Evolutionary conservation across 768 basidiomycete genomes (phyloP), one percentile per base, ranked within the genome.

Genomic region (Tricholoma flavovirens): DNA sequence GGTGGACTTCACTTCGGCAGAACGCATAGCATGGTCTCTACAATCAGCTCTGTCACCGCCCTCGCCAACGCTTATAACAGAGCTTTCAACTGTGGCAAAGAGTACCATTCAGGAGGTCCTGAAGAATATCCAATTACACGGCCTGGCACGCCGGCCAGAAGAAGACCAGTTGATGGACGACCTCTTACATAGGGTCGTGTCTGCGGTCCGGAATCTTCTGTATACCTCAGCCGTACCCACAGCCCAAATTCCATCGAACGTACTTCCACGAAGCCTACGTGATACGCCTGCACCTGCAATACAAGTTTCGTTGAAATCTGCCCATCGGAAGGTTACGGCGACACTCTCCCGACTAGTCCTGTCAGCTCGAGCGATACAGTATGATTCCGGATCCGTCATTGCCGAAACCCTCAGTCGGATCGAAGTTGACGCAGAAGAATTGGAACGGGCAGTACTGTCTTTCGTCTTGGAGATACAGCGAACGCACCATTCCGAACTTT

Each of bases 341-440:
- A 93, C 92, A 0, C 75, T 96, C 8, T 94, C 91, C 17, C 88
- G 94, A 67, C 77, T 98, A 26, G 90, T 96, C 29, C 81, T 97
- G 2, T 91, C 89, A 7, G 86, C 91, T n/a, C 87, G 96, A 49
- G 93, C 94, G 0, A 86, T 91, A 72, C 84, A 88, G 63, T 90
- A 89, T 58, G 87, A 91, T 63, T 86, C 87, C 0, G 85, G 83
- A 14, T 78, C 81, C 1, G 75, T 82, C 21, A 69, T 83, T 4
- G 69, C 77, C 10, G 84, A 88, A 58, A 87, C 86, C 12, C 75
- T 84, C 1, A 80, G 76, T 60, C 83, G 89, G 36, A 87, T 90
- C 58, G 84, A 88, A 63, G 78, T 82, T 5, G 89, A 90, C 64
- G 87, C 88, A 1, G 80, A 84, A 51, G 89, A 90, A 61, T 77